Base-by-base conservation (phyloP, 1,284 basidiomycete genomes). In the Austropuccinia psidii region DNA sequence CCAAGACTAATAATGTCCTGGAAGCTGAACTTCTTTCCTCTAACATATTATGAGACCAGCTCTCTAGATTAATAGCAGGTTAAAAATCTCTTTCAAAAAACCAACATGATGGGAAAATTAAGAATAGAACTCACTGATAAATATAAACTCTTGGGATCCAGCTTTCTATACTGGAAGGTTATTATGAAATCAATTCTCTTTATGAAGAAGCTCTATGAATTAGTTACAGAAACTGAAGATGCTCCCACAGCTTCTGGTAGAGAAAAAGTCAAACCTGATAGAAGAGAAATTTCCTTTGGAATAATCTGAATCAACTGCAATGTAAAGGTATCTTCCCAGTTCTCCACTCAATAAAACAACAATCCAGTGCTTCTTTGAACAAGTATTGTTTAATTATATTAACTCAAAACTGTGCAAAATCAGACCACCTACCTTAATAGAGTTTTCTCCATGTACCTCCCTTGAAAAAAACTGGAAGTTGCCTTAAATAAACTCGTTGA, bases 41-140 rank as follows among this genome's bases (percentile, higher is more conserved):
- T 57, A 4, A 57, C 54, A 8, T 24, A 57, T 57, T 57, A 57
- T 57, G 54, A 57, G 54, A 57, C 27, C 54, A 31, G 54, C n/a
- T 4, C 29, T 27, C 54, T 57, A 4, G 4, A 8, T 57, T 57
- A 8, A 57, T 4, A 8, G 17, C 54, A 29, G 21, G 35, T 17
- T 31, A 29, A 8, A 6, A 29, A 13, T 29, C 35, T 13, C 35
- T 7, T 57, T 24, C 17, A 17, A 5, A 31, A 4, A 4, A 27
- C 49, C 41, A 11, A 7, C 11, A 58, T 9, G 3, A 58, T 58
- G 55, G 55, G 4, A n/a, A 37, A 58, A 15, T 9, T 58, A 7
- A 17, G 33, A 4, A 31, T 58, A n/a, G 31, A 58, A 37, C 19
- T 58, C 2, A 24, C 8, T 4, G 55, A 24, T 9, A 58, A 37